Percentiles rank a stretch among this genome's conserved stretches.
Evolutionary conservation across 2,329 filamentous ascomycete species (phyloP).

Genomic region (Graphilbum ipis-grandicollis): DNA sequence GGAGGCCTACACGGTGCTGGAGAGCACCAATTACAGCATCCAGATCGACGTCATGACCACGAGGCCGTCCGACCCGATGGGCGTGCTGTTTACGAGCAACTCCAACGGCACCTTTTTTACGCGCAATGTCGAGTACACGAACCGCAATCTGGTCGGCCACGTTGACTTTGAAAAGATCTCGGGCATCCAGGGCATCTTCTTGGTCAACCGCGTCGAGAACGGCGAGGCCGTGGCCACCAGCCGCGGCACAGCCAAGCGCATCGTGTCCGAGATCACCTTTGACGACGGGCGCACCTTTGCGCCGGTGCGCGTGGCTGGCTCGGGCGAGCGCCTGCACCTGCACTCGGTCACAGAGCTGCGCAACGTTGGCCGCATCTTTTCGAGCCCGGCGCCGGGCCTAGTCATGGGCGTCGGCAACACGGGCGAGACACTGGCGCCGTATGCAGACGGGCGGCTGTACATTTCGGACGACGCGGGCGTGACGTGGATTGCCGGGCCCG

Average conservation of each 20-base stretch:
- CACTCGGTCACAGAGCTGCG: slow-evolving; percentile 79
- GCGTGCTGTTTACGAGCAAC: slow-evolving; percentile 85
- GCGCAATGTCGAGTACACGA: slow-evolving; percentile 80
- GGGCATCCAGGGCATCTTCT: slow-evolving; percentile 78
- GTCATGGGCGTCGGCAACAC: slow-evolving; percentile 91
- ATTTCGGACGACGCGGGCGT: slow-evolving; percentile 83
- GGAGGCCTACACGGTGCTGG: slow-evolving; percentile 81
- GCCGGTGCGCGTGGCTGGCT: slow-evolving; percentile 45
- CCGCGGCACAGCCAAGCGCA: slow-evolving; percentile 38
- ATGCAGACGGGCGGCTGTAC: slow-evolving; percentile 61
- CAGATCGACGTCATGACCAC: slow-evolving; percentile 82
- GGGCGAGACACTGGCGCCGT: slow-evolving; percentile 53
- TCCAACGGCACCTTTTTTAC: slow-evolving; percentile 96
- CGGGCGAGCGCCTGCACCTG: slow-evolving; percentile 48
- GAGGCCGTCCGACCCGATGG: slow-evolving; percentile 52
- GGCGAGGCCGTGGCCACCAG: slow-evolving; percentile 52
- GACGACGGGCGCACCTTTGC: slow-evolving; percentile 86
- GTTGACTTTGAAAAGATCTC: slow-evolving; percentile 94
- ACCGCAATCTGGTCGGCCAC: slow-evolving; percentile 55
- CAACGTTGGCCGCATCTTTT: slow-evolving; percentile 77
- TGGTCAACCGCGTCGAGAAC: slow-evolving; percentile 83
- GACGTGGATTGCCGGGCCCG: slow-evolving; percentile 59
- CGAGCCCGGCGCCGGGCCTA: slow-evolving; percentile 80
- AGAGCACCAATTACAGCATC: slow-evolving; percentile 95
- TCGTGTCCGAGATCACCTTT: slow-evolving; percentile 76